These are phyloP conservation scores for Dunaliella sp. DNA, from an alignment of 139 green algal species.

Conservation along the genomic window DNA sequence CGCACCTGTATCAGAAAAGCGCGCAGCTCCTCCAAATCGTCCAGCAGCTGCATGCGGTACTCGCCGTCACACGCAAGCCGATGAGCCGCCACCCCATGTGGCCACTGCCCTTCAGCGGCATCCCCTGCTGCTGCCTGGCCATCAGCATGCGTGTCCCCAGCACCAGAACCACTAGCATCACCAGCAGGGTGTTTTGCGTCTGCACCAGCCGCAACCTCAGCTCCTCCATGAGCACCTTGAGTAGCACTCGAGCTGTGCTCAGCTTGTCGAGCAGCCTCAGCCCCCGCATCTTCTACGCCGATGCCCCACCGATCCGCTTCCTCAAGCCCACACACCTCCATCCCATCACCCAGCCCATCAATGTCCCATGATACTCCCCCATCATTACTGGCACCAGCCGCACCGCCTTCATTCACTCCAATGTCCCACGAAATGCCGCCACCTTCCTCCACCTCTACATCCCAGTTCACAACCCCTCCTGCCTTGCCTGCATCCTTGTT, in stretches of 20 bases:
- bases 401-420: neutral
- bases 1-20: constrained; percentile 49
- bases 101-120: no score
- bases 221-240: no score
- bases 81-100: neutral
- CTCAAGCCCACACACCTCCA: neutral
- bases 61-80: constrained; percentile 30
- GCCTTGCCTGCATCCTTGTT: no score
- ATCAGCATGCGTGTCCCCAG: no score
- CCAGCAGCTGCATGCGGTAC: constrained; percentile 34
- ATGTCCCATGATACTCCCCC: constrained; percentile 65
- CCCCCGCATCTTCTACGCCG: constrained; percentile 10
- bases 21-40: constrained; percentile 60
- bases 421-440: no score
- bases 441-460: neutral
- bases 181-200: no score
- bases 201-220: no score
- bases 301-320: constrained; percentile 17
- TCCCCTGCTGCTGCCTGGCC: no score
- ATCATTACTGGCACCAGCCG: neutral
- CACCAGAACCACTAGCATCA: no score
- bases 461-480: no score
- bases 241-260: no score
- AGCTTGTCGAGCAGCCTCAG: neutral
- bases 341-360: neutral